These are phyloP conservation scores for Cryphonectria nitschkei DNA, from an alignment of 2,329 filamentous ascomycete species.

Conservation along the genomic window DNA sequence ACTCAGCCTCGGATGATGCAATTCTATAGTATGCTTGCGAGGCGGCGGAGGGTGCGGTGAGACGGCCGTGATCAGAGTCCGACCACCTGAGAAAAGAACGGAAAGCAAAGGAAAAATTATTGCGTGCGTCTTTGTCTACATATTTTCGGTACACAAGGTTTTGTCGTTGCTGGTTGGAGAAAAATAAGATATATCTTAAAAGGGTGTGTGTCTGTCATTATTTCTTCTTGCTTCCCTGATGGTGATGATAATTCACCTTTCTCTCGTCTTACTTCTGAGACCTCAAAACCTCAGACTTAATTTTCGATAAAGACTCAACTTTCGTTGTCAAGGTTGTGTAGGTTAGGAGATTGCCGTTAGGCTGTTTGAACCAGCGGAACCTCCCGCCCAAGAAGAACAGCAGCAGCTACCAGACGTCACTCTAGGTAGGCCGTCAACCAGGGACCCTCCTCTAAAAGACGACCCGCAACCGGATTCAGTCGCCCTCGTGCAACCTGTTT, in stretches of 20 bases:
- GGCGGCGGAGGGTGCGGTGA: constrained; percentile 8
- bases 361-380: background rate
- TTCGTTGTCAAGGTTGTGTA: background rate
- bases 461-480: constrained; percentile 10
- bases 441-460: background rate
- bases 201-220: background rate
- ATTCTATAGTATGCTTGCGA: constrained; percentile 21
- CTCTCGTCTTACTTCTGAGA: too few species aligned
- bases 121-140: background rate
- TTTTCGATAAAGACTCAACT: background rate
- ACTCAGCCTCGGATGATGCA: constrained; percentile 26
- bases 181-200: background rate
- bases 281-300: too few species aligned
- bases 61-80: constrained; percentile 15
- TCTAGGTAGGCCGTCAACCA: background rate
- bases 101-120: background rate
- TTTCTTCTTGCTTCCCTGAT: background rate
- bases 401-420: background rate
- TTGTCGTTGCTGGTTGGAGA: background rate
- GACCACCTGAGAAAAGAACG: background rate
- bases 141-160: background rate
- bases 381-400: background rate
- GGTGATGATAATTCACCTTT: background rate
- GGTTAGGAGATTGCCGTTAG: background rate
- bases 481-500: background rate